phyloP scores from a whole-genome alignment of 73 alveolate species.

The Breviolum minutum region DNA sequence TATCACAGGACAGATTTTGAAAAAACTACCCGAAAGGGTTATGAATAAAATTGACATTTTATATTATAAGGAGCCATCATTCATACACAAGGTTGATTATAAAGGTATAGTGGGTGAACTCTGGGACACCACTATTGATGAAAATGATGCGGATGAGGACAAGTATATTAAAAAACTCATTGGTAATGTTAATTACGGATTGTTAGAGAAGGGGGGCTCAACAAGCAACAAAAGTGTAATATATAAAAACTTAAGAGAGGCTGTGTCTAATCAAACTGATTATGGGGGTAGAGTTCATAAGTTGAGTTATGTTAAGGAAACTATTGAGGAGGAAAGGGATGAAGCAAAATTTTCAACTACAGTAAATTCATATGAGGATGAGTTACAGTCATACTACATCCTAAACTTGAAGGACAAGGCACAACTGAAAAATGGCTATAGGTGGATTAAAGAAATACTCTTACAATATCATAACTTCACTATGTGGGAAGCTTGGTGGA shows the following conservation, averaged over 20 bases:
- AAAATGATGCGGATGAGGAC: not conserved
- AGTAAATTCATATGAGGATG: not conserved
- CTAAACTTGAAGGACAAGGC: not conserved
- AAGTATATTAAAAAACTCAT: slow-evolving; percentile 8
- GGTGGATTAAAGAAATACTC: no score
- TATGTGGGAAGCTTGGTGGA: no score
- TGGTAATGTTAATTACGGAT: slow-evolving; percentile 11
- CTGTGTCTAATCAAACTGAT: not conserved
- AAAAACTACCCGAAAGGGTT: not conserved
- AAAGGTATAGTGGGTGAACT: not conserved
- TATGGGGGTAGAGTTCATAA: slow-evolving; percentile 25
- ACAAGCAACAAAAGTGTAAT: not conserved
- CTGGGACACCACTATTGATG: not conserved
- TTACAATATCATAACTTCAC: no score
- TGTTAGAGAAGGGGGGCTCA: slow-evolving; percentile 12
- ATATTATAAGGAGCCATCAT: not conserved
- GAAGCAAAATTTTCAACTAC: no score
- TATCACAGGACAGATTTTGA: not conserved
- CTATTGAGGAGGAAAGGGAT: not conserved
- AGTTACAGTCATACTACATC: not conserved
- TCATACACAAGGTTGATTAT: slow-evolving; percentile 7
- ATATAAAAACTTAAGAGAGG: slow-evolving; percentile 8
- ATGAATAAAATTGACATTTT: not conserved
- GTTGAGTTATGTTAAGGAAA: not conserved
- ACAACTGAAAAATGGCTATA: no score